A percentile compares a stretch with the other conserved stretches of the same genome.
Evolutionary conservation across 352 stramenopile genomes (phyloP).

Genomic region (Paralagenidium karlingii): DNA sequence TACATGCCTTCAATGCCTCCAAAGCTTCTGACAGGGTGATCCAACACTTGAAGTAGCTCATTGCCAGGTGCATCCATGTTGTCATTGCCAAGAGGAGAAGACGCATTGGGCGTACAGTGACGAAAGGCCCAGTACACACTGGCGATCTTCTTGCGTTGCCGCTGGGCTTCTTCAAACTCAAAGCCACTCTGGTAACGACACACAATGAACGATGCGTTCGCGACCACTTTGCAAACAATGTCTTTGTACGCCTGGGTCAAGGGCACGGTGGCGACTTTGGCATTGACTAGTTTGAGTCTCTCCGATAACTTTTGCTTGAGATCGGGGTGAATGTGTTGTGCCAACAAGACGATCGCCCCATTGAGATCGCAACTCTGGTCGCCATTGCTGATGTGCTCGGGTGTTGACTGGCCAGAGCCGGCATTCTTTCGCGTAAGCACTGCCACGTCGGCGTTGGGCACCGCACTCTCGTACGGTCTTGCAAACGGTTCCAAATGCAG

Average conservation of each 20-base stretch:
- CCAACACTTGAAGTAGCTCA: slow-evolving; percentile 25
- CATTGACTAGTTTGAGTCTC: slow-evolving; percentile 49
- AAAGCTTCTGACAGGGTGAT: slow-evolving; percentile 44
- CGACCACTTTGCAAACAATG: slow-evolving; percentile 64
- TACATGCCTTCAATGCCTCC: slow-evolving; percentile 69
- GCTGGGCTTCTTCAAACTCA: slow-evolving; percentile 67
- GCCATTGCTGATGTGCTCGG: neutral
- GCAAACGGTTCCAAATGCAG: slow-evolving; percentile 2
- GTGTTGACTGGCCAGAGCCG: too few species aligned
- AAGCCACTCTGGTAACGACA: slow-evolving; percentile 67
- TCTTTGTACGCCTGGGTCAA: slow-evolving; percentile 57
- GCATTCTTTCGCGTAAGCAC: slow-evolving; percentile 24
- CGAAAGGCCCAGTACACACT: slow-evolving; percentile 81
- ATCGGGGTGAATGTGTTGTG: slow-evolving; percentile 54
- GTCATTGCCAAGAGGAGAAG: neutral
- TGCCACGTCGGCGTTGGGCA: too few species aligned
- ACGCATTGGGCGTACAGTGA: too few species aligned
- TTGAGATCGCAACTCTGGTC: slow-evolving; percentile 31
- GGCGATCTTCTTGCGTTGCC: slow-evolving; percentile 56
- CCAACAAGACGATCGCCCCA: slow-evolving; percentile 52
- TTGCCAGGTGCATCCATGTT: slow-evolving; percentile 3
- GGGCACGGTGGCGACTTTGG: slow-evolving; percentile 69
- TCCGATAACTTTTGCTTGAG: slow-evolving; percentile 52
- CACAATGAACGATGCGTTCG: slow-evolving; percentile 69
- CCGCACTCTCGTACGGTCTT: slow-evolving; percentile 2